Conservation (phyloP, 352 stramenopile species). For the Pythium volutum region DNA sequence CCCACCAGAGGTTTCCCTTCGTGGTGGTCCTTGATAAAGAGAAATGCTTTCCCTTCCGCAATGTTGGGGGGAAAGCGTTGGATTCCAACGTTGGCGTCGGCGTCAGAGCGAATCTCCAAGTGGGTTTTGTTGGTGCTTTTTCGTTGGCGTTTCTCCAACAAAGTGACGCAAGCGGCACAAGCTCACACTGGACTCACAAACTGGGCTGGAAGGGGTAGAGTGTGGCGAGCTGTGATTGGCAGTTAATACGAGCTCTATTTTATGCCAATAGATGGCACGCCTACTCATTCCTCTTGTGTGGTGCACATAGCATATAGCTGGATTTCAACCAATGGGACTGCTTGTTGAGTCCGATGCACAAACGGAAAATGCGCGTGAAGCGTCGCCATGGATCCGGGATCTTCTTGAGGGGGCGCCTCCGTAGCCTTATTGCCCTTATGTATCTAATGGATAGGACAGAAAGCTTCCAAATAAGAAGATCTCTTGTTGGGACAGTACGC, state of each 20-base stretch:
- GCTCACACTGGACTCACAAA: neutral
- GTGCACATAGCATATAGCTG: neutral
- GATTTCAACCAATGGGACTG: neutral
- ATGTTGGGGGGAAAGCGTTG: neutral
- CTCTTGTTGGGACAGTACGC: neutral
- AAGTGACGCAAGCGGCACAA: conserved; percentile 14
- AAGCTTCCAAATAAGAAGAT: conserved; percentile 8
- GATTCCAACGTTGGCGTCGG: neutral
- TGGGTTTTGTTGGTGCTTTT: neutral
- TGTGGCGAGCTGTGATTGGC: conserved; percentile 1
- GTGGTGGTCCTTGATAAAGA: neutral
- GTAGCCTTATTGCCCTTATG: too few species aligned
- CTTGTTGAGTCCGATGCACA: neutral
- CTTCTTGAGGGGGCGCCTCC: neutral
- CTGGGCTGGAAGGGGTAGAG: neutral
- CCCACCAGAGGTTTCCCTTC: neutral
- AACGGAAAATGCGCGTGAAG: neutral
- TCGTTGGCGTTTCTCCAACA: conserved; percentile 2
- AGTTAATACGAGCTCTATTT: neutral
- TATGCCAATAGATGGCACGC: neutral
- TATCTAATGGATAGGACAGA: neutral
- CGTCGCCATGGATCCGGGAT: neutral
- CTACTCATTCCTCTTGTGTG: neutral
- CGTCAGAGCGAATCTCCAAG: conserved; percentile 6
- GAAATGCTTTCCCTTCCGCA: neutral